Percentiles rank a stretch among this genome's conserved stretches.
phyloP scores from a whole-genome alignment of 192 early-diverging fungal genomes.

The Backusella tarrabulga region DNA sequence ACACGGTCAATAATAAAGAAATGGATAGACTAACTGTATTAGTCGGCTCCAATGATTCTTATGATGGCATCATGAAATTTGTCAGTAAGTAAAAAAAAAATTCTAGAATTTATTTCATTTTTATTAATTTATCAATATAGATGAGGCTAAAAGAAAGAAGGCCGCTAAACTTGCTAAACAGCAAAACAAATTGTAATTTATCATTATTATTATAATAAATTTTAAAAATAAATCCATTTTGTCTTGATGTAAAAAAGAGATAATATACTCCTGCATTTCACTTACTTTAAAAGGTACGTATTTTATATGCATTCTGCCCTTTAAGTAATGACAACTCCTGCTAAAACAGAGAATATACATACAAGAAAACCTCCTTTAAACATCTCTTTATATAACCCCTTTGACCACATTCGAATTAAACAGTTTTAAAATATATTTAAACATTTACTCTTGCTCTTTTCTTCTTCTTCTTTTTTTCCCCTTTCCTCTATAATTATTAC shows the following conservation, averaged over 20 bases:
- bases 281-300: background rate
- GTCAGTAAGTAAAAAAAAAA: constrained; percentile 26
- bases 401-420: background rate
- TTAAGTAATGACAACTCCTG: background rate
- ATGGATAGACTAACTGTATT: constrained; percentile 52
- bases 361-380: background rate
- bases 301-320: constrained; percentile 1
- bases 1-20: constrained; percentile 52
- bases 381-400: background rate
- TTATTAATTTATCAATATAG: background rate
- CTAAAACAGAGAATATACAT: background rate
- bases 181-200: background rate
- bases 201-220: background rate
- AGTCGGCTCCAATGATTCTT: constrained; percentile 13
- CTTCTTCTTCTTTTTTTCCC: background rate
- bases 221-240: background rate
- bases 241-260: background rate
- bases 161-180: constrained; percentile 10
- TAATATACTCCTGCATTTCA: constrained; percentile 4
- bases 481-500: background rate
- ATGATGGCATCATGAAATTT: constrained; percentile 23
- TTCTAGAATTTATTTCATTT: background rate
- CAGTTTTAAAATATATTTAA: background rate
- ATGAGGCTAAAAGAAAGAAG: constrained; percentile 1
- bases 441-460: background rate